phyloP scores from a whole-genome alignment of 73 alveolate species.

The Vitrella brassicaformis region DNA sequence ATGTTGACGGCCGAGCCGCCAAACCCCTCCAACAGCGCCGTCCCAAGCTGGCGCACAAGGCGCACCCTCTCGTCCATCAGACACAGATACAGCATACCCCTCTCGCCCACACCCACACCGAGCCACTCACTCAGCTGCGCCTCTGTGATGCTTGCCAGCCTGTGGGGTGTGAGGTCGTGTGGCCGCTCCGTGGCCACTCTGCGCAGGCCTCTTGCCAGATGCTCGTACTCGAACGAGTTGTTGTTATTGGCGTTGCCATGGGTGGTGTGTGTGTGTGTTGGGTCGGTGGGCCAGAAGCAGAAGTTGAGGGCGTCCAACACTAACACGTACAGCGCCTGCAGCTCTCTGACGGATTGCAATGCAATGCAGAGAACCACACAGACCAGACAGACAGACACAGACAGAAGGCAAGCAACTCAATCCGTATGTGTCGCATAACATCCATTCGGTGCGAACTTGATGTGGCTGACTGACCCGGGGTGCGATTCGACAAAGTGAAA shows the following conservation, averaged over 20 bases:
- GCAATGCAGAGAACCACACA: too few relatives aligned
- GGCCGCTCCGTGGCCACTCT: slow-evolving; percentile 37
- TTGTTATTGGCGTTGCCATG: slow-evolving; percentile 4
- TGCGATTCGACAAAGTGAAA: too few relatives aligned
- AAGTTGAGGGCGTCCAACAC: slow-evolving; percentile 67
- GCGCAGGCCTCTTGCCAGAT: slow-evolving; percentile 48
- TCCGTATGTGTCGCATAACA: too few relatives aligned
- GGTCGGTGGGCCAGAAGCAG: slow-evolving; percentile 73
- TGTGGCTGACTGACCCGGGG: too few relatives aligned
- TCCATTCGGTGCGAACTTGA: too few relatives aligned
- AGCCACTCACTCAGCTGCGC: slow-evolving; percentile 41
- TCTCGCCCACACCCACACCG: slow-evolving; percentile 15
- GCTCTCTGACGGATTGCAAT: too few relatives aligned
- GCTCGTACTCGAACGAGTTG: slow-evolving; percentile 60
- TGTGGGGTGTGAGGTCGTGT: slow-evolving; percentile 44
- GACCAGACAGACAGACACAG: too few relatives aligned
- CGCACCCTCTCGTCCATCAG: slow-evolving; percentile 66
- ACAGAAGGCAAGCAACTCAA: too few relatives aligned
- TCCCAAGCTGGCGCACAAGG: slow-evolving; percentile 56
- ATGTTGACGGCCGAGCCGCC: slow-evolving; percentile 41
- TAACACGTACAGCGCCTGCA: slow-evolving; percentile 31
- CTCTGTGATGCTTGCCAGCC: slow-evolving; percentile 28
- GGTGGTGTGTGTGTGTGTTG: too few relatives aligned
- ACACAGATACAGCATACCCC: not conserved
- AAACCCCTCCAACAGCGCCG: slow-evolving; percentile 31